phyloP scores from a whole-genome alignment of 2,329 filamentous ascomycete species.

The Penicillium sp. region DNA sequence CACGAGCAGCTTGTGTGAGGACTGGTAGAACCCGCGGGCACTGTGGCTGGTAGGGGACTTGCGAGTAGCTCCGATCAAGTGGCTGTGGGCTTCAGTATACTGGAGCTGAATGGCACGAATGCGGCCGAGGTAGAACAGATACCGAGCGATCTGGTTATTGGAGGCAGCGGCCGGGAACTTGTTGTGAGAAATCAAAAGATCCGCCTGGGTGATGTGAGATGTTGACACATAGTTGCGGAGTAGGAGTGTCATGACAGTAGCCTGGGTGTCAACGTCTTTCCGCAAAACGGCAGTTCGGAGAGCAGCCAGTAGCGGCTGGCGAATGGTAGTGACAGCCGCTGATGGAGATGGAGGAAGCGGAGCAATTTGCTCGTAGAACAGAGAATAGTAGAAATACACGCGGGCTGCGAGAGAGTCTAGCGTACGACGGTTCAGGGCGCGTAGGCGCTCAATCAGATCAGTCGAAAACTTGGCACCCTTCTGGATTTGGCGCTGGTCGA shows the following conservation, averaged over 20 bases:
- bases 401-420: constrained; percentile 92
- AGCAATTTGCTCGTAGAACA: constrained; percentile 90
- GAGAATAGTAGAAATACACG: constrained; percentile 96
- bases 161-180: constrained; percentile 92
- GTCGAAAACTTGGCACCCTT: constrained; percentile 83
- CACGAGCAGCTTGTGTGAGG: constrained; percentile 92
- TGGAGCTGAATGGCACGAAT: constrained; percentile 95
- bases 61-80: constrained; percentile 88
- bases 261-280: constrained; percentile 97
- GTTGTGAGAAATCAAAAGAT: constrained; percentile 92
- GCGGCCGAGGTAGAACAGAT: constrained; percentile 94
- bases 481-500: constrained; percentile 80
- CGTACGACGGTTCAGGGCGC: constrained; percentile 87
- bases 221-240: constrained; percentile 95
- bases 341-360: constrained; percentile 87
- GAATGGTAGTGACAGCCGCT: constrained; percentile 83
- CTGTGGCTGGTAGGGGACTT: constrained; percentile 91
- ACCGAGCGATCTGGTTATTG: constrained; percentile 97
- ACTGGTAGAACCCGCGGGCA: constrained; percentile 92
- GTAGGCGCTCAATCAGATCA: constrained; percentile 80
- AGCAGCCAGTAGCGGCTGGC: constrained; percentile 82
- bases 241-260: constrained; percentile 90
- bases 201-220: constrained; percentile 95
- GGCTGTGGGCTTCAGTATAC: constrained; percentile 95
- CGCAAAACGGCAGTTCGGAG: constrained; percentile 93